Evolutionary conservation across 2,329 filamentous ascomycete genomes (phyloP).

Genomic region (Teratosphaeriaceae sp.): DNA sequence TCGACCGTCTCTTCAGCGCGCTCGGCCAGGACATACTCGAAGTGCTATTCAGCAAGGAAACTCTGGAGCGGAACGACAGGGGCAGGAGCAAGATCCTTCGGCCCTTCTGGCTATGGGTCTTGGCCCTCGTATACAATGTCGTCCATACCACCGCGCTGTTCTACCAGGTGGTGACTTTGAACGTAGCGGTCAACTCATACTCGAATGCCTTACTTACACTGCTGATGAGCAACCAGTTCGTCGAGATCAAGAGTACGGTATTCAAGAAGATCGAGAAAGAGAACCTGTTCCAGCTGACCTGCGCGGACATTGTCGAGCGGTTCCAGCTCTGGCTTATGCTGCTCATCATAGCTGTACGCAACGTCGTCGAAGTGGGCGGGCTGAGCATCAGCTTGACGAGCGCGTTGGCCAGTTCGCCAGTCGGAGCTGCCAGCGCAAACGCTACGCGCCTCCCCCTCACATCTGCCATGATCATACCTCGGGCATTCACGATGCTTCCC

Average conservation of each 20-base stretch:
- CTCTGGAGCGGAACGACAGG: constrained; percentile 76
- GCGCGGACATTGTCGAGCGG: constrained; percentile 91
- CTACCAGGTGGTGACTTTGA: constrained; percentile 95
- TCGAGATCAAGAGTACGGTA: constrained; percentile 96
- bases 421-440: constrained; percentile 30
- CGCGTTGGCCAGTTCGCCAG: constrained; percentile 15
- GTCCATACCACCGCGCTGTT: constrained; percentile 83
- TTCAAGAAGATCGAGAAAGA: constrained; percentile 99
- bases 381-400: constrained; percentile 49
- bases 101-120: constrained; percentile 83
- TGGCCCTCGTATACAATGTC: constrained; percentile 82
- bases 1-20: constrained; percentile 81
- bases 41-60: constrained; percentile 89
- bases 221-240: constrained; percentile 93
- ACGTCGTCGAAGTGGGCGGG: constrained; percentile 91
- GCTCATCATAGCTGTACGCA: constrained; percentile 89
- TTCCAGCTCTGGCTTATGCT: constrained; percentile 98
- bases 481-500: constrained; percentile 84
- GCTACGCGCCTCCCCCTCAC: constrained; percentile 40
- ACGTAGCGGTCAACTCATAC: constrained; percentile 97
- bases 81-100: constrained; percentile 86
- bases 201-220: constrained; percentile 91
- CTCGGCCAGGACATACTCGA: constrained; percentile 94
- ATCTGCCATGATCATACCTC: constrained; percentile 72
- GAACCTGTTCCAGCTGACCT: constrained; percentile 92